These are phyloP conservation scores for Pichia californica DNA, from an alignment of 805 yeast species.

Conservation along the genomic window DNA sequence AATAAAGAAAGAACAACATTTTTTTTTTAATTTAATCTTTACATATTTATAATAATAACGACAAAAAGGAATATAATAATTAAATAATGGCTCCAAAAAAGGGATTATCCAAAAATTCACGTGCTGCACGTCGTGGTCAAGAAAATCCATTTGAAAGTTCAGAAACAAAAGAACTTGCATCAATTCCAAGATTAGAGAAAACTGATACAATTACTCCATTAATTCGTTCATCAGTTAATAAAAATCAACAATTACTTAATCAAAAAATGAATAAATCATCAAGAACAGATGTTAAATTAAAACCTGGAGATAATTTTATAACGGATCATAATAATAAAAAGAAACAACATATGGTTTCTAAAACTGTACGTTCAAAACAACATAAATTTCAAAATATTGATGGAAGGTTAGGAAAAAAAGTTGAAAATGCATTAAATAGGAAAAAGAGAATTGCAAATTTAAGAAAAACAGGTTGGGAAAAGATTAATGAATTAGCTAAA, in stretches of 20 bases:
- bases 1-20: no score
- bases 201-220: slow-evolving; percentile 57
- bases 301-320: slow-evolving; percentile 10
- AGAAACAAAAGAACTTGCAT: slow-evolving; percentile 43
- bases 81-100: slow-evolving; percentile 10
- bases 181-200: slow-evolving; percentile 52
- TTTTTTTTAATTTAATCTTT: no score
- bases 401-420: slow-evolving; percentile 35
- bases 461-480: slow-evolving; percentile 70
- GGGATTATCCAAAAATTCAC: slow-evolving; percentile 54
- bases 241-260: slow-evolving; percentile 55
- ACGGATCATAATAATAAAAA: slow-evolving; percentile 16
- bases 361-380: slow-evolving; percentile 19
- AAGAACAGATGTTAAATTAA: neutral
- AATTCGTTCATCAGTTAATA: slow-evolving; percentile 53
- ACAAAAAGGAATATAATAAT: no score
- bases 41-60: no score
- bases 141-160: slow-evolving; percentile 26
- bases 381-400: slow-evolving; percentile 14
- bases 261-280: slow-evolving; percentile 39
- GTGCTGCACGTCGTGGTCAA: slow-evolving; percentile 73
- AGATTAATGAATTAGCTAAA: slow-evolving; percentile 47
- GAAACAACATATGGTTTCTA: slow-evolving; percentile 22
- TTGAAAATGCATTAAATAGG: slow-evolving; percentile 56
- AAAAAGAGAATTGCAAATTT: slow-evolving; percentile 55